Percentiles rank a stretch among this genome's conserved stretches.
Evolutionary conservation across 805 yeast genomes (phyloP).

Genomic region (Candida ponderosae): DNA sequence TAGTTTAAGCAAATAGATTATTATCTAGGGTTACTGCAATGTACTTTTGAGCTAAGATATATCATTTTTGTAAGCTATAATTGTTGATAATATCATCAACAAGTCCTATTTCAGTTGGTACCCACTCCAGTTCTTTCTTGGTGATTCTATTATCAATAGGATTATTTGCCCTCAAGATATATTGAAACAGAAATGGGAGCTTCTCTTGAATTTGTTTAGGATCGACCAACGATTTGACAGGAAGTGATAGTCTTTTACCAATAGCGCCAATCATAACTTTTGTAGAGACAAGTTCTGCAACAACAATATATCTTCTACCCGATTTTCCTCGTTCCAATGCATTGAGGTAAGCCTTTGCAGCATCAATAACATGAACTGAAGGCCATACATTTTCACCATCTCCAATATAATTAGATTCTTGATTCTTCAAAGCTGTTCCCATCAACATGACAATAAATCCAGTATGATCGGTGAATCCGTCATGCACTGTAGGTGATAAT

Average conservation of each 20-base stretch:
- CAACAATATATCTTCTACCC: slow-evolving; percentile 18
- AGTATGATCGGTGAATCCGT: slow-evolving; percentile 18
- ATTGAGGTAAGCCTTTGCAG: slow-evolving; percentile 22
- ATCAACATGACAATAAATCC: slow-evolving; percentile 18
- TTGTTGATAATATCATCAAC: too few relatives aligned
- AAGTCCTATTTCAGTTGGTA: too few relatives aligned
- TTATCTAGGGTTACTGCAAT: too few relatives aligned
- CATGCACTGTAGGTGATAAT: slow-evolving; percentile 26
- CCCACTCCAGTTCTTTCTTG: too few relatives aligned
- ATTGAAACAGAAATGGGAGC: too few relatives aligned
- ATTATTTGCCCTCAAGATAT: too few relatives aligned
- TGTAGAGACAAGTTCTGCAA: slow-evolving; percentile 15
- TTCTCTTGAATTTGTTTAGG: too few relatives aligned
- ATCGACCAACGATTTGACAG: slow-evolving; percentile 6
- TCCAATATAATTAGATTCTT: slow-evolving; percentile 26
- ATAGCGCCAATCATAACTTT: slow-evolving; percentile 21
- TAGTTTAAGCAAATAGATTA: too few relatives aligned
- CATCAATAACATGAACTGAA: slow-evolving; percentile 24
- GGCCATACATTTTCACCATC: slow-evolving; percentile 26
- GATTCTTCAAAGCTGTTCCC: slow-evolving; percentile 22
- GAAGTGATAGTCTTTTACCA: slow-evolving; percentile 12
- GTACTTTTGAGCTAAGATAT: too few relatives aligned
- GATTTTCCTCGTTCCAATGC: slow-evolving; percentile 20
- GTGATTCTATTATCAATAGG: too few relatives aligned
- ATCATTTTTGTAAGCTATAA: too few relatives aligned